Percentiles rank a stretch among this genome's conserved stretches.
Conservation (phyloP, 352 stramenopile species). For the Globisporangium spinosum region DNA sequence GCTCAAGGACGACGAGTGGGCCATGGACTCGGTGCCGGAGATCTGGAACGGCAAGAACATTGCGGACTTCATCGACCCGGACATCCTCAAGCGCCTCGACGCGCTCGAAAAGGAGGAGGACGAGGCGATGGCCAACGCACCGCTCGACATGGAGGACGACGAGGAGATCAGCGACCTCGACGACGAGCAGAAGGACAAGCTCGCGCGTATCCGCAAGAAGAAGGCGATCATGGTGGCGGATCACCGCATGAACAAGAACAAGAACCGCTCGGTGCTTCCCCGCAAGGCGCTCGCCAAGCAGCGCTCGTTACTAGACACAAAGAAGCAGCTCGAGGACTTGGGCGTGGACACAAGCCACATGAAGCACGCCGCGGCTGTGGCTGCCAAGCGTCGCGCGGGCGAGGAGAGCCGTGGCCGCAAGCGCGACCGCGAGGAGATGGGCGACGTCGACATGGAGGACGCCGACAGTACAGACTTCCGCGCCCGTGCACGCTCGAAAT, state of each 20-base stretch:
- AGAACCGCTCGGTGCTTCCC: slow-evolving; percentile 90
- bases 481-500: slow-evolving; percentile 71
- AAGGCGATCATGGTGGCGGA: slow-evolving; percentile 81
- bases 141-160: slow-evolving; percentile 85
- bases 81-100: slow-evolving; percentile 96
- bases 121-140: slow-evolving; percentile 89
- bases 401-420: slow-evolving; percentile 84
- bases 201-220: slow-evolving; percentile 78
- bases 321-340: slow-evolving; percentile 89
- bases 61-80: slow-evolving; percentile 97
- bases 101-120: slow-evolving; percentile 97
- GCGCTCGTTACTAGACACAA: slow-evolving; percentile 73
- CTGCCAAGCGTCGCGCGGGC: slow-evolving; percentile 57
- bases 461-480: slow-evolving; percentile 71
- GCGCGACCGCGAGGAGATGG: slow-evolving; percentile 76
- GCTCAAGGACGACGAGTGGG: slow-evolving; percentile 95
- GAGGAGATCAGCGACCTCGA: slow-evolving; percentile 91
- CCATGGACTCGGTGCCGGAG: slow-evolving; percentile 96
- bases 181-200: slow-evolving; percentile 93
- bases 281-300: slow-evolving; percentile 83
- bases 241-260: slow-evolving; percentile 93
- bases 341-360: slow-evolving; percentile 91
- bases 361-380: slow-evolving; percentile 80
- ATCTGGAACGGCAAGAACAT: slow-evolving; percentile 99
- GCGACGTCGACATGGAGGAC: slow-evolving; percentile 88